Conservation (phyloP, 2,329 filamentous ascomycete genomes). For the Paraphoma chrysanthemicola region DNA sequence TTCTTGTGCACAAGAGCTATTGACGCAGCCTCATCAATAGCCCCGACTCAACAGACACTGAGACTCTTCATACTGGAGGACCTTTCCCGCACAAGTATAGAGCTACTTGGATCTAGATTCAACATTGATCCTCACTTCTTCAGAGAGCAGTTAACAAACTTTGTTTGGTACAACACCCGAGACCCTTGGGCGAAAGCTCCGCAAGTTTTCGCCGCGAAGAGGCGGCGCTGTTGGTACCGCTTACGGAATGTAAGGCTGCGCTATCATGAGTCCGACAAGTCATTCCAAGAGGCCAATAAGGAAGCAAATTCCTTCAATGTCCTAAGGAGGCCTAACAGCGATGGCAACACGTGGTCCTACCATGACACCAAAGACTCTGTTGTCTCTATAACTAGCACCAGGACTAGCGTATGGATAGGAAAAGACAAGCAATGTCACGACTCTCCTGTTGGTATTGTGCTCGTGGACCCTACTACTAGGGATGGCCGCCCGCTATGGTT, state of each 20-base stretch:
- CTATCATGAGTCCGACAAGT: not conserved
- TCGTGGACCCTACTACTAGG: constrained; percentile 50
- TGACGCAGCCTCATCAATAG: not conserved
- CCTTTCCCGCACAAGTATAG: not conserved
- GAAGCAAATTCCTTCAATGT: too few species aligned
- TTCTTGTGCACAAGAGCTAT: too few species aligned
- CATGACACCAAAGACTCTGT: constrained; percentile 38
- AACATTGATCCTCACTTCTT: not conserved
- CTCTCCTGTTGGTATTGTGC: constrained; percentile 38
- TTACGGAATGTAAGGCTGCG: not conserved
- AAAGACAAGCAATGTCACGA: constrained; percentile 6
- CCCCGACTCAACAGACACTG: not conserved
- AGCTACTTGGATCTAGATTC: not conserved
- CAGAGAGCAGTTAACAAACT: not conserved
- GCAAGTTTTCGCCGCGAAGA: not conserved
- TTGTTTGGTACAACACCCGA: not conserved
- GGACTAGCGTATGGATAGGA: constrained; percentile 51
- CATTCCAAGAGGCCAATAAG: not conserved
- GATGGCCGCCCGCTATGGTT: constrained; percentile 48
- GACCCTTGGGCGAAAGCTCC: not conserved
- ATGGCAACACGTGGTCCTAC: constrained; percentile 22
- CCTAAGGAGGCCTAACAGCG: not conserved
- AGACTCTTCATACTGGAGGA: not conserved
- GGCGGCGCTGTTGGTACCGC: not conserved
- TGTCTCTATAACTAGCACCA: constrained; percentile 48